Base-by-base conservation (phyloP, 306 rosid species). In the Malus fusca region DNA sequence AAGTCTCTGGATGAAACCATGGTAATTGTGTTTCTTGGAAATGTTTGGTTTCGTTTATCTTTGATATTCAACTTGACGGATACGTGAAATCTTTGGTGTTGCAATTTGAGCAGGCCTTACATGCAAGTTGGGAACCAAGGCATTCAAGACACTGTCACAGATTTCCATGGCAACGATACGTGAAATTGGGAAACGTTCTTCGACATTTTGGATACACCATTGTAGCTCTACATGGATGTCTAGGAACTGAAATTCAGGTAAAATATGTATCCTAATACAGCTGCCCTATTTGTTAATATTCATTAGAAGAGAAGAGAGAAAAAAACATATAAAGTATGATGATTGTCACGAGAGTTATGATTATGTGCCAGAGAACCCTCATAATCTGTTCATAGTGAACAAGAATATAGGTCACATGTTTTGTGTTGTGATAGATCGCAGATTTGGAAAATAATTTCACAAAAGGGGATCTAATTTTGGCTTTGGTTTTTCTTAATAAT, bases 61-160 rank as follows among this genome's bases (percentile, higher is more conserved):
- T 19, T 31, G 68, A 17, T 48, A 8, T 46, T 52, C 10, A 65
- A 28, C 51, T 40, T 73, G 58, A 25, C 9, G 6, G 42, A 30
- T 15, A 30, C 40, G 40, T 35, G 40, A 35, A 35, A 35, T 35
- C 40, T 69, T 62, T 70, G 59, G 48, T 35, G 13, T 33, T 42
- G 56, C 74, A 21, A 75, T 72, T 42, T 78, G 83, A 40, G 52
- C 75, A 94, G 98, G 98, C 98, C 63, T 77, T 89, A 31, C 84
- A 92, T 78, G 96, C 98, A 83, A 95, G 97, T 79, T 95, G 97
- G 98, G 98, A 95, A 80, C 97, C 98, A 11, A 92, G 98, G 80
- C 98, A 95, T 79, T 87, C 97, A 2, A 84, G 90, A 71, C 88
- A 93, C 68, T 95, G 97, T 69, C 82, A 89, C 68, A 88, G 75